Evolutionary conservation across 192 early-diverging fungal genomes (phyloP), one percentile per base, ranked within the genome.

Genomic region (Kickxella alabastrina): DNA sequence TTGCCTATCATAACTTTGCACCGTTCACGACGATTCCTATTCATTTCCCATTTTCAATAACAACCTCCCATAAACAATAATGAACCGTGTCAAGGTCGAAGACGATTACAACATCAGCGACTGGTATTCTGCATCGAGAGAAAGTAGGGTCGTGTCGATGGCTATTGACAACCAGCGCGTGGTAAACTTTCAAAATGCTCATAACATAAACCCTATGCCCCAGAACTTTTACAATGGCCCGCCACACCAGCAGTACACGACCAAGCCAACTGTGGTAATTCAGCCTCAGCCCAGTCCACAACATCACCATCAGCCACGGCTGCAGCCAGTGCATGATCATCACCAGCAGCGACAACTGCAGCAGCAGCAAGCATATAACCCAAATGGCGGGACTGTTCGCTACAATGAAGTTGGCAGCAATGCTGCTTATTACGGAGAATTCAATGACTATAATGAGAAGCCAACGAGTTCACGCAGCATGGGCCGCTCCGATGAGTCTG

Each of bases 71-170:
- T 2, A n/a, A 15, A n/a, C 35, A 36, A 19, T 26, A 18, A 38
- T 38, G 29, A 48, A 44, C 43, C 56, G 52, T 3, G 59, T 42
- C 27, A 42, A 56, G 18, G 38, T 41, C 4, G 53, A 65, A 42
- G 53, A 59, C 42, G 60, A 52, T 7, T 60, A 67, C 22, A 45
- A 62, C 36, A 49, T 59, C n/a, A 17, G 38, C 26, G 64, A 62
- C 49, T 75, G 64, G 64, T 63, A 75, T 31, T 41, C 50, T 8
- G 71, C 71, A 15, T 56, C 64, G 13, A 47, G 71, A 52, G 56
- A 63, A 13, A 75, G 64, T 43, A 41, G 31, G 9, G 52, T 52
- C n/a, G 21, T 58, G n/a, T 59, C 64, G 0, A 45, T 50, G 14
- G 48, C 53, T 52, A 34, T 57, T 10, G 60, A 43, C 4, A 42